Conservation (phyloP, 1,284 basidiomycete genomes). For the Leccinum griseonigrum region DNA sequence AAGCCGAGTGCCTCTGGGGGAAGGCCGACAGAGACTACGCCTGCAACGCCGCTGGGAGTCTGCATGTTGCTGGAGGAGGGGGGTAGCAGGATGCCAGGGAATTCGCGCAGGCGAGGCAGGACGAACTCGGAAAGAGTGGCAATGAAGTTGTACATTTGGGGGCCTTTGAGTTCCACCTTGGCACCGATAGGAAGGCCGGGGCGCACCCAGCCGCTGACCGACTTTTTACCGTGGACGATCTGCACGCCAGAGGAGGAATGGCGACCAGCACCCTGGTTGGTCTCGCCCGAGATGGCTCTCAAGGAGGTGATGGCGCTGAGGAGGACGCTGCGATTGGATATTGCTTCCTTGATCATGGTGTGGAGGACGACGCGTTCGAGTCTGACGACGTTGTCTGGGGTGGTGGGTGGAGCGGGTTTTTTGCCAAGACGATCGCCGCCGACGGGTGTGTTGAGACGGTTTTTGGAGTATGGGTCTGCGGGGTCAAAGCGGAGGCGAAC, state of each 20-base stretch:
- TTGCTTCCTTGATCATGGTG: constrained; percentile 79
- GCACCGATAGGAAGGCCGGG: constrained; percentile 82
- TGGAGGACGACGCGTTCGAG: constrained; percentile 87
- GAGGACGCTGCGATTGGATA: constrained; percentile 75
- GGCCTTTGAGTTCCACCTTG: constrained; percentile 88
- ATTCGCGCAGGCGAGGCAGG: constrained; percentile 89
- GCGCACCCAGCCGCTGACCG: constrained; percentile 85
- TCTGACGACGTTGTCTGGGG: constrained; percentile 64
- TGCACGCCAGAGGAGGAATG: constrained; percentile 75
- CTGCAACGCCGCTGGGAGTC: constrained; percentile 76
- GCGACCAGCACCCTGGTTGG: constrained; percentile 64
- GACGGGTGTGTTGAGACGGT: constrained; percentile 69
- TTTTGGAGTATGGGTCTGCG: constrained; percentile 74
- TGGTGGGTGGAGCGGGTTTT: constrained; percentile 61
- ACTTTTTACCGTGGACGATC: constrained; percentile 76
- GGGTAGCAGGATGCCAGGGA: constrained; percentile 77
- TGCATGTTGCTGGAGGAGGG: constrained; percentile 58
- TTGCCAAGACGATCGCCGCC: constrained; percentile 70
- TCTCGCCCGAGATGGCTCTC: constrained; percentile 86
- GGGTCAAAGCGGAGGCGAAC: constrained; percentile 75
- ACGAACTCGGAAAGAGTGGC: constrained; percentile 91
- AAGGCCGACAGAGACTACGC: constrained; percentile 89
- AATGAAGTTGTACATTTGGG: constrained; percentile 93
- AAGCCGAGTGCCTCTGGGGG: constrained; percentile 82
- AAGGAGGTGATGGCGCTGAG: constrained; percentile 85